phyloP scores from a whole-genome alignment of 1,284 basidiomycete genomes.

The Moniliophthora roreri region DNA sequence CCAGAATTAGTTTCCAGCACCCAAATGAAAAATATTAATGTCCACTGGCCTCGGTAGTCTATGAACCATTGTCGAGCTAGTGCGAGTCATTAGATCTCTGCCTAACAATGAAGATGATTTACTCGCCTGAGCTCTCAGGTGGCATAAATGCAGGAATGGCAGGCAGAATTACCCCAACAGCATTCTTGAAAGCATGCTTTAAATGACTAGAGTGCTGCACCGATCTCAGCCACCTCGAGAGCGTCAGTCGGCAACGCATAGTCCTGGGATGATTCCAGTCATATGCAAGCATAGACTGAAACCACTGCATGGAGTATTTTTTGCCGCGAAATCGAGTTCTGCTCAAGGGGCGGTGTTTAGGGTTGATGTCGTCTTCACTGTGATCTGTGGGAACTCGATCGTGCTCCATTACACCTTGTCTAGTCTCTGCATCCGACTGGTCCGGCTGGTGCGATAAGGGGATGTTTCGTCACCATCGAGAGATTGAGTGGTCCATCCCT shows the following conservation, averaged over 20 bases:
- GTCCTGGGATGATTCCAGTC: slow-evolving; percentile 35
- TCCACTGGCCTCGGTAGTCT: slow-evolving; percentile 45
- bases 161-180: slow-evolving; percentile 42
- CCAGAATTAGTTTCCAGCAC: slow-evolving; percentile 53
- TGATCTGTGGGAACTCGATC: no score
- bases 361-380: neutral
- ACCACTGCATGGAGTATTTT: slow-evolving; percentile 14
- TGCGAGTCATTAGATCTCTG: slow-evolving; percentile 26
- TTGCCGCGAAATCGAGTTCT: slow-evolving; percentile 7
- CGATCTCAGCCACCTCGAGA: slow-evolving; percentile 32
- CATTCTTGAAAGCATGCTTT: slow-evolving; percentile 47
- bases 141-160: slow-evolving; percentile 47
- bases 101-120: neutral
- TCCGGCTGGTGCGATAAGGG: slow-evolving; percentile 1
- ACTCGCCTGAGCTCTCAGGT: slow-evolving; percentile 31
- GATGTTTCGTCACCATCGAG: slow-evolving; percentile 19
- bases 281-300: slow-evolving; percentile 14
- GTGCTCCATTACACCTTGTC: slow-evolving; percentile 25
- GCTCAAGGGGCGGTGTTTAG: neutral
- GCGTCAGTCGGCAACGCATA: slow-evolving; percentile 31
- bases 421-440: slow-evolving; percentile 20
- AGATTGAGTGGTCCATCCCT: slow-evolving; percentile 32
- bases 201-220: slow-evolving; percentile 42
- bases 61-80: slow-evolving; percentile 46
- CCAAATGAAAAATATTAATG: slow-evolving; percentile 51